These are phyloP conservation scores for Deuterostichococcus epilithicus DNA, from an alignment of 139 green algal species.

Conservation along the genomic window DNA sequence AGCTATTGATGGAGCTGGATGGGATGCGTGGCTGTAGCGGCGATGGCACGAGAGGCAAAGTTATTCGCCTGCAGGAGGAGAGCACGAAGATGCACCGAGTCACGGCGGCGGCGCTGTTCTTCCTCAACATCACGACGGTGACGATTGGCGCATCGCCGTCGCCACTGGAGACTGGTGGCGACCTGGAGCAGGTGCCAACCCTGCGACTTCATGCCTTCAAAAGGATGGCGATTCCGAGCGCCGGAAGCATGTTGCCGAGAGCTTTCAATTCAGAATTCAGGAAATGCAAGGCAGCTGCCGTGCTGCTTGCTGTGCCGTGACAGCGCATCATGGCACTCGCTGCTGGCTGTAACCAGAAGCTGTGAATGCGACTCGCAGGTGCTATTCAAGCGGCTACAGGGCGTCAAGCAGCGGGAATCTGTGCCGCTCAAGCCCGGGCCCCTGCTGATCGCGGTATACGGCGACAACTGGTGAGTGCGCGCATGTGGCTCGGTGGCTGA, in stretches of 20 bases:
- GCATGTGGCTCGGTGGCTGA: too few species aligned
- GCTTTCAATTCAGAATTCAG: too few species aligned
- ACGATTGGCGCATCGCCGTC: constrained; percentile 9
- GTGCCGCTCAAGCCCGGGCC: constrained; percentile 2
- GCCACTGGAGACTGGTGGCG: neutral
- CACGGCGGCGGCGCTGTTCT: constrained; percentile 11
- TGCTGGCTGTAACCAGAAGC: too few species aligned
- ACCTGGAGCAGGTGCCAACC: neutral
- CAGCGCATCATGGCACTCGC: too few species aligned
- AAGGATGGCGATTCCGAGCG: too few species aligned
- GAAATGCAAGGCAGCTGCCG: too few species aligned
- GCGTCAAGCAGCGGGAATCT: constrained; percentile 1
- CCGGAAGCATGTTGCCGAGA: too few species aligned
- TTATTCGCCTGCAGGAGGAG: constrained; percentile 14
- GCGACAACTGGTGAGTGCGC: constrained; percentile 7
- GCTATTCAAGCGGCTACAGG: constrained; percentile 19
- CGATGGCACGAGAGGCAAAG: too few species aligned
- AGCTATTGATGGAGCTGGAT: neutral
- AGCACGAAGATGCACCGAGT: constrained; percentile 11
- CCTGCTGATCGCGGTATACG: constrained; percentile 13
- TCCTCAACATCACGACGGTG: constrained; percentile 11
- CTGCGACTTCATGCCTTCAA: too few species aligned
- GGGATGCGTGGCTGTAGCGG: too few species aligned
- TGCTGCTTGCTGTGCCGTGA: too few species aligned
- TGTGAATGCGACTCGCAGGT: neutral